Base-by-base conservation (phyloP, 164 flowering plant species). In the Vitis rupestris region DNA sequence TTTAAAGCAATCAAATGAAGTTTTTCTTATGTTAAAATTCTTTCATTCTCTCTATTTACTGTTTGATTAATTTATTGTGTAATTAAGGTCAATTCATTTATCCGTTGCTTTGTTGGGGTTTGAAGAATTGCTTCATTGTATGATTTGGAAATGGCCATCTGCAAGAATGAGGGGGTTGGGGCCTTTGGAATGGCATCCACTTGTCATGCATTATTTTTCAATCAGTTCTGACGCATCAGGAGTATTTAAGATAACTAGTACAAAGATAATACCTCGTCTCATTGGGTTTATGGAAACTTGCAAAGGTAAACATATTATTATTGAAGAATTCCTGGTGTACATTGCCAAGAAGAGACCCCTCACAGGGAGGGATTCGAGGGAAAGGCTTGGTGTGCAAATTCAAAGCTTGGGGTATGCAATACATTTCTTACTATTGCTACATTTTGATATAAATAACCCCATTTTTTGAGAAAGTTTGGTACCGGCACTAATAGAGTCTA, bases 91-190 rank as follows among this genome's bases (percentile, higher is more conserved):
- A 90, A 86, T 82, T 82, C 91, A 23, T 90, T 85, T 78, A 88
- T 95, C 69, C 90, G 90, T 70, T 95, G 98, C 78, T 92, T 88
- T 76, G 90, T 90, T 66, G 93, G 78, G 19, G 92, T 79, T 29
- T 81, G 83, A 64, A 84, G 80, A 67, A 86, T 95, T 56, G 84
- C 91, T 53, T 73, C 98, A 7, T 64, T 95, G 78, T 74, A 84
- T 76, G 98, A 95, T 61, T 81, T 95, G 86, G 84, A 90, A 76
- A 74, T 71, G 66, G 93, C 84, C 27, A 84, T 95, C 23, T 95
- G 99, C 84, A 75, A 87, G 76, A 86, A 80, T 52, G 96, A 90
- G 79, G 87, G 94, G 27, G 70, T 92, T 68, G 80, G 99, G 99
- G n/a, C 96, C 98, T 59, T 77, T 92, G 74, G 52, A 90, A 69